A percentile compares a stretch with the other conserved stretches of the same genome.
These are phyloP conservation scores for Tritrichomonas foetus DNA, from an alignment of 208 protist genomes.

Conservation along the genomic window DNA sequence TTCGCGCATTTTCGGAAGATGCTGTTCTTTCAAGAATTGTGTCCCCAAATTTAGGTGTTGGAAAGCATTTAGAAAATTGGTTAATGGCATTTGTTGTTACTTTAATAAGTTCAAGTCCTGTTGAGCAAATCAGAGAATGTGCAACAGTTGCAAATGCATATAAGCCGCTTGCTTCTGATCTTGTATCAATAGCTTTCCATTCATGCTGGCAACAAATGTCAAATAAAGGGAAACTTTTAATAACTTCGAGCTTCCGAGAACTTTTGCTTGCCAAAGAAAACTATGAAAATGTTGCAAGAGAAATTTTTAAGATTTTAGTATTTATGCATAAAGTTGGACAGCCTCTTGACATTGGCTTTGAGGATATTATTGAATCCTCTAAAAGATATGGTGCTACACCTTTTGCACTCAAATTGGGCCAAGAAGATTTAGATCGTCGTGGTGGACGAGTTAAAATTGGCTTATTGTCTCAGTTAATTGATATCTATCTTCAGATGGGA, in stretches of 20 bases:
- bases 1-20: not conserved
- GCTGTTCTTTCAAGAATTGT: not conserved
- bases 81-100: not conserved
- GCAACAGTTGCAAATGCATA: not conserved
- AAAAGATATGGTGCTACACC: not conserved
- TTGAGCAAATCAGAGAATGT: not conserved
- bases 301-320: not conserved
- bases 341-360: not conserved
- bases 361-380: not conserved
- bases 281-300: not conserved
- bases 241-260: not conserved
- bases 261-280: not conserved
- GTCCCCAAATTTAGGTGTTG: not conserved
- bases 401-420: not conserved
- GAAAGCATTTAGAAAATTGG: not conserved
- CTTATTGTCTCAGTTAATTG: not conserved
- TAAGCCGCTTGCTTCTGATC: not conserved
- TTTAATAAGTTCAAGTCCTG: not conserved
- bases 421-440: not conserved
- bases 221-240: not conserved
- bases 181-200: not conserved
- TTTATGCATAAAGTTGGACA: conserved; percentile 13
- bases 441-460: not conserved
- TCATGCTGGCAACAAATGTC: not conserved
- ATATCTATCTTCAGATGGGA: not conserved